Base-by-base conservation (phyloP, 257 asterid genomes). In the Ilex asprella region DNA sequence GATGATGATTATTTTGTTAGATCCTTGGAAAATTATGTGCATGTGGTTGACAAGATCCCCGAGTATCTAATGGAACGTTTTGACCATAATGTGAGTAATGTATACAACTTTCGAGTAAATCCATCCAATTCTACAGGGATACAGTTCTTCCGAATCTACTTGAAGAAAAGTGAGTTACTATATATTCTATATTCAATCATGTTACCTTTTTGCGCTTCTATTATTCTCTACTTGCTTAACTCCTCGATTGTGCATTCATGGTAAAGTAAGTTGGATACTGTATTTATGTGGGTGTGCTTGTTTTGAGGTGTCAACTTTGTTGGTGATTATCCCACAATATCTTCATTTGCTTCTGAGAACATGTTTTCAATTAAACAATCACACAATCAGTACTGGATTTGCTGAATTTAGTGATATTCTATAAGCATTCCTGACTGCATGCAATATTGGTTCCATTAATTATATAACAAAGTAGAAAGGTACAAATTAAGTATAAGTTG, bases 81-180 rank as follows among this genome's bases (percentile, higher is more conserved):
- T 63, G 97, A 84, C 77, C 59, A 76, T 76, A 89, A 89, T 62
- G 65, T 93, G 83, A 93, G 87, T 85, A 87, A 89, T 67, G 95
- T 93, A 58, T 78, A 79, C 84, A 93, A 93, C 87, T 93, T 93
- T 71, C 84, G 88, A 81, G 76, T 93, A 80, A 93, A 62, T 81
- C 95, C 64, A 79, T 87, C 67, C 72, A 72, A 53, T 89, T 78
- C 76, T 93, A 93, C 74, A 81, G 82, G 46, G 90, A 86, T 56
- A 82, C 73, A 56, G 99, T 93, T 73, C 86, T 89, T 54, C 99
- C 99, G 31, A 87, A 84, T 86, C 78, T 93, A 64, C 92, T 89
- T 35, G 99, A 93, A 80, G 96, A 87, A 71, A 89, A 82, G 99
- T 93, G 79, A 85, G 95, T 75, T 60, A 16, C 61, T 39, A 65